Evolutionary conservation across 2,329 filamentous ascomycete genomes (phyloP).

Genomic region (Talaromyces sp.): DNA sequence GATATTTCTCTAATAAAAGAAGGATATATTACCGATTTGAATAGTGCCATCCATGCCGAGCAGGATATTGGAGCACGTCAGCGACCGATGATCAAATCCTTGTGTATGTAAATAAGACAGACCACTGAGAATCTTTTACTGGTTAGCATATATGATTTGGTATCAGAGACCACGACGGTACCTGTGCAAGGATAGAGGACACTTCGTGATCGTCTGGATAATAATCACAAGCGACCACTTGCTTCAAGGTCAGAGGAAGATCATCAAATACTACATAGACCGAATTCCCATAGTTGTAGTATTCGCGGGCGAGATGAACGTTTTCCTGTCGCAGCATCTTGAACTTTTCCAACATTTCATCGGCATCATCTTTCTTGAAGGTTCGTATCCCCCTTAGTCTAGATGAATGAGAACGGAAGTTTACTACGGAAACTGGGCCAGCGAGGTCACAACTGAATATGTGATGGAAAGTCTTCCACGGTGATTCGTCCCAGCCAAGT

Average conservation of each 20-base stretch:
- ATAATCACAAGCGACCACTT: neutral
- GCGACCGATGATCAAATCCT: neutral
- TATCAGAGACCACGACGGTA: neutral
- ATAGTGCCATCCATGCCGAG: neutral
- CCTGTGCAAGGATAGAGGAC: neutral
- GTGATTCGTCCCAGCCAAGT: slow-evolving; percentile 12
- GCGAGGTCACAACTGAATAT: slow-evolving; percentile 18
- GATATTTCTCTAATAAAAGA: neutral
- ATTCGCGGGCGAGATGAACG: neutral
- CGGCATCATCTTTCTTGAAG: neutral
- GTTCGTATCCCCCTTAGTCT: slow-evolving; percentile 6
- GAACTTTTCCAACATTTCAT: neutral
- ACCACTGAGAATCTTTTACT: neutral
- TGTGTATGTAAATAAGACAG: neutral
- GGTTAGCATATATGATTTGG: neutral
- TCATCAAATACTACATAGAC: neutral
- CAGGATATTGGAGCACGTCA: neutral
- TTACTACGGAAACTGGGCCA: slow-evolving; percentile 11
- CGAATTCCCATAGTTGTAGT: neutral
- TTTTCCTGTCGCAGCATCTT: neutral
- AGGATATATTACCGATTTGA: neutral
- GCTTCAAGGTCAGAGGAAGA: neutral
- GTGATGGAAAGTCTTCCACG: slow-evolving; percentile 18
- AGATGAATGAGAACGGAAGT: slow-evolving; percentile 6
- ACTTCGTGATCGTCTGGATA: neutral